Conservation (phyloP, 176 grass and related monocot species). For the Eragrostis curvula region DNA sequence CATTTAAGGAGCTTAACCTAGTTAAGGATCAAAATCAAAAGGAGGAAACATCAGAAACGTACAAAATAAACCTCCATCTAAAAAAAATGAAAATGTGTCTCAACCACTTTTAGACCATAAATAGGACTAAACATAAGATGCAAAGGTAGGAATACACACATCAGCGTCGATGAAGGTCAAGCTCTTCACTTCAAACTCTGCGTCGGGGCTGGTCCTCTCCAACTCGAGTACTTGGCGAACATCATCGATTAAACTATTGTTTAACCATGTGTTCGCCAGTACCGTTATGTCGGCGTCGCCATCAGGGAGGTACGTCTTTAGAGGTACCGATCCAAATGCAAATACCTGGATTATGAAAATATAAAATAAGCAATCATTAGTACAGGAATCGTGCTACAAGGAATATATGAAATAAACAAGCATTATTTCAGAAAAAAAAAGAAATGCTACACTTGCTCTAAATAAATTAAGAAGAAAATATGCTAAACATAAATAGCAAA, state of each 20-base stretch:
- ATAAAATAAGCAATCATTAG: not conserved
- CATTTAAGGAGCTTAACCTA: conserved; percentile 95
- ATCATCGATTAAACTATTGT: conserved; percentile 43
- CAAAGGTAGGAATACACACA: conserved; percentile 32
- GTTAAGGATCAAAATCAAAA: not conserved
- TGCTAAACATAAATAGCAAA: not conserved
- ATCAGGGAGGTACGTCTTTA: conserved; percentile 91
- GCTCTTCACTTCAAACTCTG: conserved; percentile 51
- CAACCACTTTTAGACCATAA: conserved; percentile 1
- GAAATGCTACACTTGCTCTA: not conserved
- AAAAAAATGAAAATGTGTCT: not conserved
- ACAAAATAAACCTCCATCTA: not conserved
- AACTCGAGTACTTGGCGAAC: conserved; percentile 50
- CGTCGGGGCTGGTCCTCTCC: conserved; percentile 39
- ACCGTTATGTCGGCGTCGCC: conserved; percentile 82
- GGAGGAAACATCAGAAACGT: not conserved
- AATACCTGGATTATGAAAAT: conserved; percentile 61
- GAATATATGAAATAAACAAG: no score
- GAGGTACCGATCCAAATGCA: conserved; percentile 78
- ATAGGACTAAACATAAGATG: not conserved
- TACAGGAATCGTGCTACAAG: not conserved
- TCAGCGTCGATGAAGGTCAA: conserved; percentile 68
- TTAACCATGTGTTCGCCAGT: conserved; percentile 36
- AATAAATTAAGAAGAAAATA: not conserved
- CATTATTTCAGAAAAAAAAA: no score